phyloP scores from a whole-genome alignment of 306 rosid genomes.

The Inga oerstediana region DNA sequence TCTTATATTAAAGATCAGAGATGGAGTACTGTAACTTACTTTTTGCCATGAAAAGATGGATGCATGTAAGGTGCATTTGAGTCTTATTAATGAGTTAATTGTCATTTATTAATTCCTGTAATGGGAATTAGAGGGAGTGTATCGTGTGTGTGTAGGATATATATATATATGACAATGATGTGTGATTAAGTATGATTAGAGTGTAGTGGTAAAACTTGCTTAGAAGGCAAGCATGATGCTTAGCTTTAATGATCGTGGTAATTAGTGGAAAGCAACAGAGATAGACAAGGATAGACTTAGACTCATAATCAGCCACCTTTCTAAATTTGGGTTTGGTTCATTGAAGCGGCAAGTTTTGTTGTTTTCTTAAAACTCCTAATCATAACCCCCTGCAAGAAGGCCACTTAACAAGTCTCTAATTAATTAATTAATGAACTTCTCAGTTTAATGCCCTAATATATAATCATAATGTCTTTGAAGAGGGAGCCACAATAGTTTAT shows the following conservation, averaged over 20 bases:
- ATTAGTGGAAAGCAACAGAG: conserved; percentile 30
- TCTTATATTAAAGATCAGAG: too few species aligned
- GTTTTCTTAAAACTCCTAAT: conserved; percentile 28
- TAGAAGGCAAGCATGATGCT: conserved; percentile 58
- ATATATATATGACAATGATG: neutral
- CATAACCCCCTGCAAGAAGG: conserved; percentile 20
- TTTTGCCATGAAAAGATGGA: neutral
- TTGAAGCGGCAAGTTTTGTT: conserved; percentile 47
- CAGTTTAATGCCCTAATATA: neutral
- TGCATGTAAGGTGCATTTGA: too few species aligned
- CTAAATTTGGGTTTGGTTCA: conserved; percentile 45
- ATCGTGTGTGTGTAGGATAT: too few species aligned
- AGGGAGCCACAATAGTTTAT: neutral
- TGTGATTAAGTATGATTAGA: neutral
- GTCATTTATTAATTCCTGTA: too few species aligned
- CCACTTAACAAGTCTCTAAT: neutral
- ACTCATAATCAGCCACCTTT: conserved; percentile 29
- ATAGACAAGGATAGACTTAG: neutral
- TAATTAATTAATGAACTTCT: neutral
- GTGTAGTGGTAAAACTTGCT: conserved; percentile 28
- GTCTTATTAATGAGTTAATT: too few species aligned
- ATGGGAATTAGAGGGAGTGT: too few species aligned
- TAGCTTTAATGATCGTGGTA: conserved; percentile 32
- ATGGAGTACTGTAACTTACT: too few species aligned
- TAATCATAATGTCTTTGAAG: neutral